phyloP scores from a whole-genome alignment of 371 early-diverging fungal species.

The Mucor irregularis region DNA sequence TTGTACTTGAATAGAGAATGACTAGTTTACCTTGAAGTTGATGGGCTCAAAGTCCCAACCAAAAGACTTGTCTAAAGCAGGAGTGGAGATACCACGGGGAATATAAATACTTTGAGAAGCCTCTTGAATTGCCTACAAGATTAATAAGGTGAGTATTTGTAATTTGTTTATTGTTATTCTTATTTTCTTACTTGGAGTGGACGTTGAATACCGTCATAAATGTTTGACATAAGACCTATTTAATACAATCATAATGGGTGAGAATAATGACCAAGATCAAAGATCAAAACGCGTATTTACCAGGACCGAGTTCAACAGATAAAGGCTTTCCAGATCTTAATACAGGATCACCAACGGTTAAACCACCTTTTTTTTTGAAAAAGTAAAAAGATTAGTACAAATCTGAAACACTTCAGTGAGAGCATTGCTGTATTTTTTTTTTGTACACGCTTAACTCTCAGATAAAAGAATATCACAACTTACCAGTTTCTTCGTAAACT shows the following conservation, averaged over 20 bases:
- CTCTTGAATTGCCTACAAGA: constrained; percentile 93
- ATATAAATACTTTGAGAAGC: constrained; percentile 97
- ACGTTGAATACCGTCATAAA: constrained; percentile 99
- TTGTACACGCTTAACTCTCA: too few species aligned
- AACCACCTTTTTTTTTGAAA: constrained; percentile 71
- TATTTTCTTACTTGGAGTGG: constrained; percentile 77
- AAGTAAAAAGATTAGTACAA: constrained; percentile 8
- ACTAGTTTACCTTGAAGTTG: constrained; percentile 72
- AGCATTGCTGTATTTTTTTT: too few species aligned
- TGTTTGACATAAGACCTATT: constrained; percentile 93
- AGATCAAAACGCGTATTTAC: constrained; percentile 36
- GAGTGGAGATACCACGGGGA: constrained; percentile 98
- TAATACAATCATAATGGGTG: not conserved
- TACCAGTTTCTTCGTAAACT: constrained; percentile 99
- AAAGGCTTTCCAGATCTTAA: constrained; percentile 97
- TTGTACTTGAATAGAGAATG: too few species aligned
- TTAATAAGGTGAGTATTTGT: too few species aligned
- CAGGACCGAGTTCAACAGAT: constrained; percentile 99
- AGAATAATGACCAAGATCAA: not conserved
- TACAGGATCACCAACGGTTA: constrained; percentile 99
- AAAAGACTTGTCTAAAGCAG: constrained; percentile 91
- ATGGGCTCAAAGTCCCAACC: constrained; percentile 97
- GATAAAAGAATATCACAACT: too few species aligned
- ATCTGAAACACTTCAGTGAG: constrained; percentile 19
- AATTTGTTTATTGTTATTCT: not conserved